These are phyloP conservation scores for Cytospora paraplurivora DNA, from an alignment of 2,329 filamentous ascomycete species.

Conservation along the genomic window DNA sequence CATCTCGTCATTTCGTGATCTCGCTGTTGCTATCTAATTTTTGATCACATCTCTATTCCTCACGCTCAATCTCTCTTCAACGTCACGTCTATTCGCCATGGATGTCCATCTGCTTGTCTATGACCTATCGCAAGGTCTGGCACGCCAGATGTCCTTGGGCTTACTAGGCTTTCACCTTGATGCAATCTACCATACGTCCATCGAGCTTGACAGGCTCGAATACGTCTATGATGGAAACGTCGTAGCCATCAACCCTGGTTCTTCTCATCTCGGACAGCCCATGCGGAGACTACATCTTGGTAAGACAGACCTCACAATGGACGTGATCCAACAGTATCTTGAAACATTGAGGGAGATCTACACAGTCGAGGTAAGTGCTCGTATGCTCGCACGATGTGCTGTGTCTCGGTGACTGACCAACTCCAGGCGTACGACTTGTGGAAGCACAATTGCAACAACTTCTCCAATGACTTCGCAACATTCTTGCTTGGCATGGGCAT, in stretches of 20 bases:
- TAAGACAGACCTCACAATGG: conserved; percentile 73
- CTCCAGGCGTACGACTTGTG: conserved; percentile 82
- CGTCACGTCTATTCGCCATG: conserved; percentile 48
- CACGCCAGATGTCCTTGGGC: conserved; percentile 56
- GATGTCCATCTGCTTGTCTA: conserved; percentile 78
- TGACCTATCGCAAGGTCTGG: conserved; percentile 69
- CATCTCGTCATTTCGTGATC: no score
- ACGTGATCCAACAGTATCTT: conserved; percentile 84
- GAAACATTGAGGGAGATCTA: conserved; percentile 82
- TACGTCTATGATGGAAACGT: conserved; percentile 91
- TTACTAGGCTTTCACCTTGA: conserved; percentile 69
- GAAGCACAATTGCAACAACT: conserved; percentile 97
- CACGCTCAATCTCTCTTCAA: neutral
- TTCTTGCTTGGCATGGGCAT: conserved; percentile 89
- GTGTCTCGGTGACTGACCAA: conserved; percentile 1
- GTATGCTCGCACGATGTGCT: neutral
- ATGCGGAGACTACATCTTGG: conserved; percentile 77
- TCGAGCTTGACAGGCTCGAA: conserved; percentile 82
- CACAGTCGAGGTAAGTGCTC: conserved; percentile 66
- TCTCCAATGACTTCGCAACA: conserved; percentile 87
- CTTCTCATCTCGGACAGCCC: conserved; percentile 83
- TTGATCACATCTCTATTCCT: neutral
- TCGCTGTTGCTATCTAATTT: no score
- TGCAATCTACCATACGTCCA: conserved; percentile 92
- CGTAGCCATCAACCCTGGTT: conserved; percentile 76